Evolutionary conservation across 2,329 filamentous ascomycete genomes (phyloP).

Genomic region (Cladobotryum protrusum): DNA sequence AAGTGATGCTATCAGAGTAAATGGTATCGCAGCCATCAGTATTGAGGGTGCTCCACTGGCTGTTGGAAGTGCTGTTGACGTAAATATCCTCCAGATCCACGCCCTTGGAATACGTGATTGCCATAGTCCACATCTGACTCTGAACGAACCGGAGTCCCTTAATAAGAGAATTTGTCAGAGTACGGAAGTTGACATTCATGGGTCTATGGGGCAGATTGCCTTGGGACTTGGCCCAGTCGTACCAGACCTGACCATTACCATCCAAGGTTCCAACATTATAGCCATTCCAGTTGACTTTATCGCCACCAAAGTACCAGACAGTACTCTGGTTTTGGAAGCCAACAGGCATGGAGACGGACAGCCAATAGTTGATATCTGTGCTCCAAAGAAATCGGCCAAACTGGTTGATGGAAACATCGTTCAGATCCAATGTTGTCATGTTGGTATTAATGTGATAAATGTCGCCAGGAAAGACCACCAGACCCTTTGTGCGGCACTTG

Average conservation of each 20-base stretch:
- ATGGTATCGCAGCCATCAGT: conserved; percentile 46
- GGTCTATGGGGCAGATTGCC: conserved; percentile 45
- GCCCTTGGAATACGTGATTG: conserved; percentile 41
- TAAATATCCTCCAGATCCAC: conserved; percentile 45
- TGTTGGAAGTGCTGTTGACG: conserved; percentile 42
- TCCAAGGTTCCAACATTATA: conserved; percentile 47
- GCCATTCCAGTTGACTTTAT: conserved; percentile 43
- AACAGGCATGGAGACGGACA: conserved; percentile 42
- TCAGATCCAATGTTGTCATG: conserved; percentile 28
- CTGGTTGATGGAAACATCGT: conserved; percentile 39
- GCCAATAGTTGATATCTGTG: conserved; percentile 45
- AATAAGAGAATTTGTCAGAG: conserved; percentile 42
- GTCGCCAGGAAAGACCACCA: conserved; percentile 28
- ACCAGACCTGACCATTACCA: conserved; percentile 57
- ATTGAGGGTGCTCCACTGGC: conserved; percentile 28
- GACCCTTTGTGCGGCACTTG: conserved; percentile 22
- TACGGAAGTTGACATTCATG: conserved; percentile 42
- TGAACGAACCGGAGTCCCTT: conserved; percentile 45
- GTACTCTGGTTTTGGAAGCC: conserved; percentile 51
- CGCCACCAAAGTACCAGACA: conserved; percentile 49
- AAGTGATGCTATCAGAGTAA: conserved; percentile 44
- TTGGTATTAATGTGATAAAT: conserved; percentile 29
- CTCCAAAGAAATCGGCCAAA: conserved; percentile 34
- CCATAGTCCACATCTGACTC: conserved; percentile 57
- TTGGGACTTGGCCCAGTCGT: conserved; percentile 39